These are phyloP conservation scores for Viola pubescens DNA, from an alignment of 441 rosid genomes.

Conservation along the genomic window DNA sequence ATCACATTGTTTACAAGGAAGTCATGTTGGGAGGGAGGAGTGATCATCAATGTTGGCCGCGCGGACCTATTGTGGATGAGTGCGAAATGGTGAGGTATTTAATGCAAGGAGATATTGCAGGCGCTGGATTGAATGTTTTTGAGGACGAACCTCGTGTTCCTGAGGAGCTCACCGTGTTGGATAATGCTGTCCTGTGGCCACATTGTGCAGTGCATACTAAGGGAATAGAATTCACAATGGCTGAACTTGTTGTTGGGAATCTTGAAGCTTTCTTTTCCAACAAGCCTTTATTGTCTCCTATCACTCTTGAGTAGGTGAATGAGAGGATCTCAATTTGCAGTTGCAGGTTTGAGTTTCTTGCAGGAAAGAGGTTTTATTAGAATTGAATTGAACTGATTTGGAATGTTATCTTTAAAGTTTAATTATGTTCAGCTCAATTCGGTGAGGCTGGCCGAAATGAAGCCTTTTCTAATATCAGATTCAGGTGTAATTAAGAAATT, in stretches of 20 bases:
- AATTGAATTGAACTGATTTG: no score
- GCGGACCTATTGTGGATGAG: conserved; percentile 62
- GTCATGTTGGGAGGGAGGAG: conserved; percentile 52
- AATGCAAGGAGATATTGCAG: conserved; percentile 40
- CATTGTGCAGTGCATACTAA: conserved; percentile 30
- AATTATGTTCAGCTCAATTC: no score
- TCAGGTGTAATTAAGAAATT: no score
- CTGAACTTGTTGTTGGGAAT: conserved; percentile 32
- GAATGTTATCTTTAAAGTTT: no score
- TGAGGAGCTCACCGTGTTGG: conserved; percentile 31
- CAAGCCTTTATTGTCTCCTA: conserved; percentile 34
- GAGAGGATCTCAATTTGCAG: neutral
- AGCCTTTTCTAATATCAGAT: no score
- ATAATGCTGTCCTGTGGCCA: conserved; percentile 41
- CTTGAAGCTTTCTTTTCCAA: conserved; percentile 48
- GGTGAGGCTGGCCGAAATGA: no score
- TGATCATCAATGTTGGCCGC: conserved; percentile 46
- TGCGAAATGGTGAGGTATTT: conserved; percentile 45
- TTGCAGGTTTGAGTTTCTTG: no score
- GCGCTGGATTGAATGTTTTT: conserved; percentile 66
- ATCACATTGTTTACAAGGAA: conserved; percentile 40
- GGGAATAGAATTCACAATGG: conserved; percentile 24
- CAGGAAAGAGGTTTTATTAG: no score
- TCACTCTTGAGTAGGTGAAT: conserved; percentile 1
- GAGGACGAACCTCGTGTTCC: conserved; percentile 56